Evolutionary conservation across 306 rosid genomes (phyloP).

Genomic region (Ceratonia siliqua): DNA sequence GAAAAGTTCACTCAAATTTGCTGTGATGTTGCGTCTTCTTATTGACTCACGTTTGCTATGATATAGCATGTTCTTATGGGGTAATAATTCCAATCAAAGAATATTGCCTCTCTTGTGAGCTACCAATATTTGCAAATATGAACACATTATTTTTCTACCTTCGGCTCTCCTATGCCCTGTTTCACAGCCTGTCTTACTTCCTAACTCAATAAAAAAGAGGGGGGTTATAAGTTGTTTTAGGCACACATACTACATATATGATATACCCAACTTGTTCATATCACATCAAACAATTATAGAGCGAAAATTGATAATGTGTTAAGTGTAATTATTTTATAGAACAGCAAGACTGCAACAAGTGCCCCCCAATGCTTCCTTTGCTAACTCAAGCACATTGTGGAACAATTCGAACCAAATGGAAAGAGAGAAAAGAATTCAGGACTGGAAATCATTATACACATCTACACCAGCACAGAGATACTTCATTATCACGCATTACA

Average conservation of each 20-base stretch:
- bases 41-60: neutral
- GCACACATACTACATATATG: neutral
- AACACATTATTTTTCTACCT: neutral
- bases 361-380: neutral
- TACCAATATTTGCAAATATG: neutral
- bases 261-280: neutral
- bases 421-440: neutral
- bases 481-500: neutral
- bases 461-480: neutral
- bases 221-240: neutral
- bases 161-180: neutral
- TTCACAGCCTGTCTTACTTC: neutral
- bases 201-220: neutral
- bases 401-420: neutral
- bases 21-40: neutral
- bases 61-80: neutral
- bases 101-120: neutral
- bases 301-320: too few species aligned
- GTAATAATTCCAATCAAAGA: neutral
- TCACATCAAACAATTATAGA: neutral
- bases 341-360: neutral
- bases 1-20: neutral
- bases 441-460: neutral
- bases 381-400: neutral
- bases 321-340: too few species aligned